phyloP scores from a whole-genome alignment of 2,329 filamentous ascomycete genomes.

The Aspergillus tanneri region DNA sequence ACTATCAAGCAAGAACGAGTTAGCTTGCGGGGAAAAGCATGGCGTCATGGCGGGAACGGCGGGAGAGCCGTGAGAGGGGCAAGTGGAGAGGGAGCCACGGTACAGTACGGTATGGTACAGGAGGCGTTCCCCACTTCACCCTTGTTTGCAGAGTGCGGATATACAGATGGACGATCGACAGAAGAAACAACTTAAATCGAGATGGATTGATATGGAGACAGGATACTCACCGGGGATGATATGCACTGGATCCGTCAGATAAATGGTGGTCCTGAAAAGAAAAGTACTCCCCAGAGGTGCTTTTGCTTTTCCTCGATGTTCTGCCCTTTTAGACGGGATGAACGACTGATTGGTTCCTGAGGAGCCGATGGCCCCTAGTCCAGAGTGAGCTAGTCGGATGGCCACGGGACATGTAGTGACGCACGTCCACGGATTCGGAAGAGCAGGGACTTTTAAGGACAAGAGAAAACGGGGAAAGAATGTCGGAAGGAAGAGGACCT shows the following conservation, averaged over 20 bases:
- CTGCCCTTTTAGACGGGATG: no score
- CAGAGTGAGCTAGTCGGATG: conserved; percentile 7
- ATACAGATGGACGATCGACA: not conserved
- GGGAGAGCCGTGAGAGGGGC: conserved; percentile 6
- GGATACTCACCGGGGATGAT: no score
- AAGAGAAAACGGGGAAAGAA: not conserved
- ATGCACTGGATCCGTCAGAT: no score
- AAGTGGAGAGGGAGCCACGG: conserved; percentile 2
- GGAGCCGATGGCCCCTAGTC: conserved; percentile 10
- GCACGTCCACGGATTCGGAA: not conserved
- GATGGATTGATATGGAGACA: no score
- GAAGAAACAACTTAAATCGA: no score
- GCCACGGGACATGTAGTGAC: not conserved
- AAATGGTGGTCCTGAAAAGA: no score
- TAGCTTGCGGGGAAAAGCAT: conserved; percentile 21
- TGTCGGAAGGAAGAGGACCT: not conserved
- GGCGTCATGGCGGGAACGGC: conserved; percentile 20
- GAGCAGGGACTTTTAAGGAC: no score
- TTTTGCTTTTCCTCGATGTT: no score
- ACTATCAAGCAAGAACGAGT: not conserved
- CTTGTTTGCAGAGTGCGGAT: not conserved
- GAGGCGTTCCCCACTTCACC: conserved; percentile 3
- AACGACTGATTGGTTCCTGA: conserved; percentile 9
- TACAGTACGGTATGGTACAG: conserved; percentile 15
- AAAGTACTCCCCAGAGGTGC: no score